Evolutionary conservation across 305 asterid genomes (phyloP).

Genomic region (Striga hermonthica): DNA sequence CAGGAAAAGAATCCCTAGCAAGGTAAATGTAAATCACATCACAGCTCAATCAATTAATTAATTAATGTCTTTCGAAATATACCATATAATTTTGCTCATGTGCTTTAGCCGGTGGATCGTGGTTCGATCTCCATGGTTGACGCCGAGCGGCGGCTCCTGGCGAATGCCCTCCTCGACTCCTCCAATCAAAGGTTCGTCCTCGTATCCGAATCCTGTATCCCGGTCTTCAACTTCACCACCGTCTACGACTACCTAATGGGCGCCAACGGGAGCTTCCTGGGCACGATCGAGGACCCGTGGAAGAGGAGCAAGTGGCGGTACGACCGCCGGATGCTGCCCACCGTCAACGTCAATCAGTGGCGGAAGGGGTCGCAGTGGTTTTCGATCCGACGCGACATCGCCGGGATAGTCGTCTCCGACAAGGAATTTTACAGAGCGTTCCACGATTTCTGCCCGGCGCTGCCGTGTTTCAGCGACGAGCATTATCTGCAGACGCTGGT

Average conservation of each 20-base stretch:
- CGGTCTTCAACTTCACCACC: slow-evolving; percentile 8
- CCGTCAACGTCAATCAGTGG: not conserved
- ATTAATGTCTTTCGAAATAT: too few relatives aligned
- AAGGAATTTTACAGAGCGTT: not conserved
- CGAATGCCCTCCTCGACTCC: slow-evolving; percentile 4
- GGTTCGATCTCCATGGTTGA: slow-evolving; percentile 10
- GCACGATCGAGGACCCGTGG: not conserved
- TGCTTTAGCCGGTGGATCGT: slow-evolving; percentile 3
- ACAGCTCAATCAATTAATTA: too few relatives aligned
- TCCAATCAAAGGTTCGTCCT: slow-evolving; percentile 6
- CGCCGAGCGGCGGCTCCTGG: slow-evolving; percentile 9
- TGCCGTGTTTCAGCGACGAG: slow-evolving; percentile 5
- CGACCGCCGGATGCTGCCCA: slow-evolving; percentile 3
- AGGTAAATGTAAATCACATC: slow-evolving; percentile 36
- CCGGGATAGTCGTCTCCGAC: slow-evolving; percentile 2
- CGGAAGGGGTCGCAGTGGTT: slow-evolving; percentile 17
- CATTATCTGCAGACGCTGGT: slow-evolving; percentile 5
- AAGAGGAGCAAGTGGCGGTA: not conserved
- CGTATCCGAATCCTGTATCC: slow-evolving; percentile 8
- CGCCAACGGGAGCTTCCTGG: not conserved
- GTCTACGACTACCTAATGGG: not conserved
- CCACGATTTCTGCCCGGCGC: not conserved
- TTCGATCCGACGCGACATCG: not conserved
- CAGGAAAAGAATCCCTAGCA: slow-evolving; percentile 55
- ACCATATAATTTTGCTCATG: not conserved